Conservation (phyloP, 208 protist species). For the Trypanosoma vivax region DNA sequence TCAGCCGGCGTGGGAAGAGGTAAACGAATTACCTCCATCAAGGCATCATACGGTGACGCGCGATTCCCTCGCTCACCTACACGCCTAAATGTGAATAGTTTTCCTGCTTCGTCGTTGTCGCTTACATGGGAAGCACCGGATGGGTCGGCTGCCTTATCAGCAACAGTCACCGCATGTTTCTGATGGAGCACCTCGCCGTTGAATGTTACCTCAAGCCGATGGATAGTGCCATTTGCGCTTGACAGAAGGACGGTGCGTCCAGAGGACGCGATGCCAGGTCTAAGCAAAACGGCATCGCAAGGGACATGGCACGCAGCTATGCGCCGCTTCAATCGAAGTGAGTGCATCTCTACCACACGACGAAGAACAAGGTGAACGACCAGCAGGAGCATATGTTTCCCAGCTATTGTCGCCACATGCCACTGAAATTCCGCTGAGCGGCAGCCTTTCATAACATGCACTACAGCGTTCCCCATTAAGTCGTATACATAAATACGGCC, state of each 20-base stretch:
- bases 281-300: constrained; percentile 43
- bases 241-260: constrained; percentile 14
- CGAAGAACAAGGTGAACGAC: constrained; percentile 72
- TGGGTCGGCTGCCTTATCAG: too few relatives aligned
- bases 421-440: constrained; percentile 66
- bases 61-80: background rate
- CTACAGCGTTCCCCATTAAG: constrained; percentile 36
- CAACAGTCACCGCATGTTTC: too few relatives aligned
- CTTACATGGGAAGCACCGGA: too few relatives aligned
- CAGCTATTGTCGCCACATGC: constrained; percentile 29
- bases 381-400: constrained; percentile 40
- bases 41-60: constrained; percentile 15
- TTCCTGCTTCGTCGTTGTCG: too few relatives aligned
- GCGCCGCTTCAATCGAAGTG: constrained; percentile 37
- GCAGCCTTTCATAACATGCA: constrained; percentile 60
- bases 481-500: constrained; percentile 73
- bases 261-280: constrained; percentile 7
- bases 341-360: constrained; percentile 59
- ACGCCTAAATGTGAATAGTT: background rate
- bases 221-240: constrained; percentile 13
- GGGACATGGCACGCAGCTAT: constrained; percentile 60
- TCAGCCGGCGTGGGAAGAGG: constrained; percentile 8
- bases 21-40: background rate
- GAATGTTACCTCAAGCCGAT: constrained; percentile 16
- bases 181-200: background rate